Evolutionary conservation across 1,284 basidiomycete species (phyloP).

Genomic region (Mycena sp.): DNA sequence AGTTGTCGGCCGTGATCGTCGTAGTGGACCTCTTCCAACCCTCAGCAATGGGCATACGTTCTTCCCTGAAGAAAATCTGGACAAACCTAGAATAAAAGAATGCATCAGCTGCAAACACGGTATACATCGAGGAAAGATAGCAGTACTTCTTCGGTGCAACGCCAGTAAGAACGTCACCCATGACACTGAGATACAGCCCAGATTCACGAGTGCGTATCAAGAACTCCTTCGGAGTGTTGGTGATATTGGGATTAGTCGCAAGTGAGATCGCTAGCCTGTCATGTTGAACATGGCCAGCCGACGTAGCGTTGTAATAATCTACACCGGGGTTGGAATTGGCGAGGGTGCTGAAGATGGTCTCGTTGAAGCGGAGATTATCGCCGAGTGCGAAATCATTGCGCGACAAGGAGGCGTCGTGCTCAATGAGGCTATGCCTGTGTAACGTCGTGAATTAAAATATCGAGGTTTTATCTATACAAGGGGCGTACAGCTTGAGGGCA

Average conservation of each 20-base stretch:
- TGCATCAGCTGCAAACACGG: too few species aligned
- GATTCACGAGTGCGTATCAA: conserved; percentile 23
- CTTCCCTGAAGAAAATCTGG: conserved; percentile 31
- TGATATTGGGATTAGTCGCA: conserved; percentile 24
- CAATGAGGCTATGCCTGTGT: conserved; percentile 31
- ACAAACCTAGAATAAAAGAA: conserved; percentile 26
- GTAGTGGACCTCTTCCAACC: conserved; percentile 19
- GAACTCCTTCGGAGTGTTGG: conserved; percentile 31
- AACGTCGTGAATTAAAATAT: background rate
- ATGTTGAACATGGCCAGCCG: conserved; percentile 28
- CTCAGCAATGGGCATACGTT: conserved; percentile 31
- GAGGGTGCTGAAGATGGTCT: conserved; percentile 29
- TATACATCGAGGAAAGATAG: too few species aligned
- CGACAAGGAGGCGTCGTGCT: conserved; percentile 34
- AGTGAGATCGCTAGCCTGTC: conserved; percentile 24
- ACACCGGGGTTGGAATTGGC: conserved; percentile 34
- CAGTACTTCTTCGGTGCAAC: conserved; percentile 32
- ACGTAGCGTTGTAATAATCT: conserved; percentile 35
- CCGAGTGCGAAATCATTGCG: conserved; percentile 29
- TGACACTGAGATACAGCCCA: conserved; percentile 26
- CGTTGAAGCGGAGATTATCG: conserved; percentile 34
- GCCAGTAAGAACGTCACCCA: conserved; percentile 27
- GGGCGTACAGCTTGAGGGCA: conserved; percentile 24
- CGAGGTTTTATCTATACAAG: background rate
- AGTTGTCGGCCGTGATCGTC: conserved; percentile 5